A percentile compares a stretch with the other conserved stretches of the same genome.
Conservation (phyloP, 1,139 yeast species). For the Arxiozyma slooffiae region DNA sequence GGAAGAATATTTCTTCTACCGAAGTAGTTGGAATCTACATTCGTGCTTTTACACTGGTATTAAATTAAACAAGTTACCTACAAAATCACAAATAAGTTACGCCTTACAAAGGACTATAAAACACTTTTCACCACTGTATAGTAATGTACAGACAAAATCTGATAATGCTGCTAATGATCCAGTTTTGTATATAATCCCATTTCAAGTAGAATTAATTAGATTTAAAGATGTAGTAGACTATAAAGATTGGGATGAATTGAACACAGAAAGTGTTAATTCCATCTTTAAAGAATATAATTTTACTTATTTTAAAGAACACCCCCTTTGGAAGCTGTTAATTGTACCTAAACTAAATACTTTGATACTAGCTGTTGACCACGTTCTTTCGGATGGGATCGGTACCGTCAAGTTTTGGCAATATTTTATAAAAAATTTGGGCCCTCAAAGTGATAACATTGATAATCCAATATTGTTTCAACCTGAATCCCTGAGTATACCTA, state of each 20-base stretch:
- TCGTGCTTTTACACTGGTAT: slow-evolving; percentile 22
- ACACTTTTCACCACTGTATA: slow-evolving; percentile 14
- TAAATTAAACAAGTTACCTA: slow-evolving; percentile 17
- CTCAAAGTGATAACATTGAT: background rate
- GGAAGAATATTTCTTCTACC: slow-evolving; percentile 19
- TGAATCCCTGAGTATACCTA: background rate
- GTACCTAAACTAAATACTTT: slow-evolving; percentile 12
- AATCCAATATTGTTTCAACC: background rate
- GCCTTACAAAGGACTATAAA: slow-evolving; percentile 13
- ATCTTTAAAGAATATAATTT: slow-evolving; percentile 18
- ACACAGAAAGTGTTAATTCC: slow-evolving; percentile 12
- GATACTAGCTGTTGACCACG: slow-evolving; percentile 20
- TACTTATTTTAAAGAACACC: slow-evolving; percentile 11
- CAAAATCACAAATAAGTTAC: slow-evolving; percentile 5
- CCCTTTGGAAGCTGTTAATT: slow-evolving; percentile 23
- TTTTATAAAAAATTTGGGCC: slow-evolving; percentile 10
- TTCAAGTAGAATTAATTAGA: slow-evolving; percentile 8
- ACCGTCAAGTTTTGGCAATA: slow-evolving; percentile 17
- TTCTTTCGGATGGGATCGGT: slow-evolving; percentile 26
- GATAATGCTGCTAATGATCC: background rate
- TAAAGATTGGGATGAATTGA: slow-evolving; percentile 11
- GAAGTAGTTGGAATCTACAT: slow-evolving; percentile 20
- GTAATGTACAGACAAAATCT: slow-evolving; percentile 10
- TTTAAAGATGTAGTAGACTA: slow-evolving; percentile 19
- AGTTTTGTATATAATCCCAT: background rate